A percentile compares a stretch with the other conserved stretches of the same genome.
These are phyloP conservation scores for Pichia californica DNA, from an alignment of 805 yeast genomes.

Conservation along the genomic window DNA sequence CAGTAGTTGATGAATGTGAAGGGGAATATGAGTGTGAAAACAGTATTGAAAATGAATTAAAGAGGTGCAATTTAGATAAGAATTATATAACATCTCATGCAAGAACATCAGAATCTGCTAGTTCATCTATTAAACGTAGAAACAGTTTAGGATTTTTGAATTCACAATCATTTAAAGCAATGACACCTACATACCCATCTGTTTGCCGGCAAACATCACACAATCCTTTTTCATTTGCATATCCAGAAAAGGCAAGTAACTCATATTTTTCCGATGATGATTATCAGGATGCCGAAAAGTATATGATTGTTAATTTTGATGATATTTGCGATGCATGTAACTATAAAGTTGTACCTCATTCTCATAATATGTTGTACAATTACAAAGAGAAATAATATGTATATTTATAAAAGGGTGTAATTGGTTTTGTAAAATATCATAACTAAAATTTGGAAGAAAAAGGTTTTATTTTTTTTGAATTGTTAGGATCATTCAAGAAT, in stretches of 20 bases:
- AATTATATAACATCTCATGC: too few relatives aligned
- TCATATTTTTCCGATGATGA: conserved; percentile 6
- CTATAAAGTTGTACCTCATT: conserved; percentile 13
- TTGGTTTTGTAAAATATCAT: too few relatives aligned
- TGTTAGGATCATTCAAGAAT: too few relatives aligned
- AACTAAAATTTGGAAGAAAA: too few relatives aligned
- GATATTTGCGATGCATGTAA: conserved; percentile 14
- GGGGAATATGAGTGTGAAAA: too few relatives aligned
- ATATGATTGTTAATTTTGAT: conserved; percentile 20
- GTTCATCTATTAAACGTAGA: too few relatives aligned
- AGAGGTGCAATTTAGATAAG: too few relatives aligned
- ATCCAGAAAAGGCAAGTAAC: neutral
- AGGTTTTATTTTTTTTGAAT: too few relatives aligned
- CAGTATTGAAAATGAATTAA: too few relatives aligned
- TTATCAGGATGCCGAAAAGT: conserved; percentile 9
- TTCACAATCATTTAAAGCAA: neutral
- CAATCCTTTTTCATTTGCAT: neutral
- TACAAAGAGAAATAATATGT: neutral
- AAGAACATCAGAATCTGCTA: too few relatives aligned
- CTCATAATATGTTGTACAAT: conserved; percentile 11
- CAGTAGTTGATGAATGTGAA: neutral
- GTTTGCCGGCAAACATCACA: neutral
- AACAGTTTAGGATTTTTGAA: too few relatives aligned
- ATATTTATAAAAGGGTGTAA: too few relatives aligned
- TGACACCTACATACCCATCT: neutral